Evolutionary conservation across 805 yeast species (phyloP).

Genomic region (Zygosaccharomyces siamensis): DNA sequence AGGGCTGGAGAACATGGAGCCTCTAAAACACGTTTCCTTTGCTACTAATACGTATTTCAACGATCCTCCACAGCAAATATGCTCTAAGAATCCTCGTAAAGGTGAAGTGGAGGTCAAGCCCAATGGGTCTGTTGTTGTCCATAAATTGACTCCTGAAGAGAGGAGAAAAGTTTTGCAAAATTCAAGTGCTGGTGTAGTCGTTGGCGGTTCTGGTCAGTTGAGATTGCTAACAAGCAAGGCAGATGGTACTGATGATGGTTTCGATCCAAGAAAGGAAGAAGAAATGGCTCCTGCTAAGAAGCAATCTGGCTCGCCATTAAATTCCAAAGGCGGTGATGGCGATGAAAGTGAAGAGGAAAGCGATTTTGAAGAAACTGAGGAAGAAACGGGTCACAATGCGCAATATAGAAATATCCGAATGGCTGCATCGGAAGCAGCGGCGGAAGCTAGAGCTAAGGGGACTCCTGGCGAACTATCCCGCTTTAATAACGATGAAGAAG

Average conservation of each 20-base stretch:
- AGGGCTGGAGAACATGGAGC: slow-evolving; percentile 39
- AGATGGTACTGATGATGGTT: slow-evolving; percentile 9
- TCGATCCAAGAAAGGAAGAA: slow-evolving; percentile 15
- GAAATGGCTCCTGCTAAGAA: slow-evolving; percentile 20
- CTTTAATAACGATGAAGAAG: slow-evolving; percentile 39
- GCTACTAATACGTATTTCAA: slow-evolving; percentile 67
- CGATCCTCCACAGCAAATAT: slow-evolving; percentile 91
- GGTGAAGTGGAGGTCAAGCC: slow-evolving; percentile 71
- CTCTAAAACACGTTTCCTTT: slow-evolving; percentile 64
- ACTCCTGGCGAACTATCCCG: slow-evolving; percentile 33
- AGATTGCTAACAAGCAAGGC: slow-evolving; percentile 35
- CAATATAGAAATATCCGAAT: slow-evolving; percentile 31
- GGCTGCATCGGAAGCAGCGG: slow-evolving; percentile 39
- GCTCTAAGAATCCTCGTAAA: slow-evolving; percentile 68
- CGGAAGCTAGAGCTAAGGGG: slow-evolving; percentile 35
- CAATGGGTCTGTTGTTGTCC: slow-evolving; percentile 50
- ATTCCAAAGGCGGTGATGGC: neutral
- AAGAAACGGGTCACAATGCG: slow-evolving; percentile 15
- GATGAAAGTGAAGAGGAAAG: slow-evolving; percentile 18
- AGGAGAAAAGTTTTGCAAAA: slow-evolving; percentile 40
- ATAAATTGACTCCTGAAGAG: slow-evolving; percentile 53
- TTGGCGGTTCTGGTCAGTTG: slow-evolving; percentile 71
- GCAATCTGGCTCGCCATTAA: slow-evolving; percentile 10
- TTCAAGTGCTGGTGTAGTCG: slow-evolving; percentile 66
- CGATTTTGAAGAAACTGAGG: slow-evolving; percentile 15